Evolutionary conservation across 176 grass and related monocot species (phyloP), one percentile per base, ranked within the genome.

Genomic region (Carex scoparia): DNA sequence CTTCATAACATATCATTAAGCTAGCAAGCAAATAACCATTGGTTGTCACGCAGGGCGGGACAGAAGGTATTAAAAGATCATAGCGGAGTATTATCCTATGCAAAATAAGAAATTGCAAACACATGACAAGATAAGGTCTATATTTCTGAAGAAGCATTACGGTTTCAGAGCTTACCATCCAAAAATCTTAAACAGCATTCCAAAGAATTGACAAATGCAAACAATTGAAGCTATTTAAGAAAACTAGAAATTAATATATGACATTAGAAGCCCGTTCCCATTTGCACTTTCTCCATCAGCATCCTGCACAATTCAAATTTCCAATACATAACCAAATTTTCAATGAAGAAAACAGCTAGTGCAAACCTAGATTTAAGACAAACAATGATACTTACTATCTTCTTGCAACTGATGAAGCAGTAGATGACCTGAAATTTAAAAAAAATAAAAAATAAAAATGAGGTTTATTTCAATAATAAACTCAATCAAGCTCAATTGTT

Each of bases 141-240:
- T 79, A 79, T 35, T 57, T 79, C 74, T 58, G 13, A 37, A 79
- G 33, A 35, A 79, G 49, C 31, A 0, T 58, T 83, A 55, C 19
- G 53, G 65, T 83, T 83, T 33, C 32, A 15, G 12, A 32, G 37
- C 28, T 51, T 10, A 9, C 79, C 57, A 82, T 79, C 32, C 33
- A 81, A 83, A 67, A 83, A 65, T 67, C 81, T 83, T 83, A 83
- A 83, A 83, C 61, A 83, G 81, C 63, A 69, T 83, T 83, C 18
- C 44, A 83, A 83, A 83, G 40, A 83, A 83, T 83, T 3, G 81
- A 67, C 19, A 65, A 65, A 68, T 83, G 4, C 35, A 69, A 83
- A 83, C 63, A 83, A 83, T 69, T 55, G 46, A 83, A 67, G 81
- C 81, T 42, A 83, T 83, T 83, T 83, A 83, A 69, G 81, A 83